phyloP scores from a whole-genome alignment of 163 green algal species.

The Chloroidium sp. region DNA sequence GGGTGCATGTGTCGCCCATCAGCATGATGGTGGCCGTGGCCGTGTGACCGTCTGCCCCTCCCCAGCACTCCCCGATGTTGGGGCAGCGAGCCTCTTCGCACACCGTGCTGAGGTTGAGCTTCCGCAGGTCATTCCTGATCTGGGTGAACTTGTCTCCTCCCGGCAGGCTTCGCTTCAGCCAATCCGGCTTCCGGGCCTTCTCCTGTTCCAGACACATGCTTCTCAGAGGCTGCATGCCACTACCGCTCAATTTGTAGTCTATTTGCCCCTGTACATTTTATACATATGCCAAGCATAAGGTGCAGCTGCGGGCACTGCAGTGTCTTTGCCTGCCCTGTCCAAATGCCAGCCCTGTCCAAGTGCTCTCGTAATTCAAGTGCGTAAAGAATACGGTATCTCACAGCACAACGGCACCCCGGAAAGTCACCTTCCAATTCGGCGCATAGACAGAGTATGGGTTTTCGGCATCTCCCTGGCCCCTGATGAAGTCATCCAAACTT shows the following conservation, averaged over 20 bases:
- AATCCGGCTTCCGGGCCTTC: slow-evolving; percentile 84
- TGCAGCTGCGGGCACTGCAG: neutral
- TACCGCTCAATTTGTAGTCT: too few relatives aligned
- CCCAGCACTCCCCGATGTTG: slow-evolving; percentile 97
- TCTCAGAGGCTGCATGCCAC: too few relatives aligned
- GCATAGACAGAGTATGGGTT: slow-evolving; percentile 18
- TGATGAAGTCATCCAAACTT: slow-evolving; percentile 2
- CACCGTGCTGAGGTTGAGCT: slow-evolving; percentile 94
- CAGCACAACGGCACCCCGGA: neutral
- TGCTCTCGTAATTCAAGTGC: too few relatives aligned
- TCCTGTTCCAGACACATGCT: slow-evolving; percentile 30
- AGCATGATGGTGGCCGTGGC: slow-evolving; percentile 99
- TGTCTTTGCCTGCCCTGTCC: neutral
- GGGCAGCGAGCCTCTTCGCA: slow-evolving; percentile 87
- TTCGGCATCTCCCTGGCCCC: neutral
- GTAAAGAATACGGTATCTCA: too few relatives aligned
- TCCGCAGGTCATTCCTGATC: slow-evolving; percentile 88
- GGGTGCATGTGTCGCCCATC: slow-evolving; percentile 96
- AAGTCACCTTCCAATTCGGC: slow-evolving; percentile 22
- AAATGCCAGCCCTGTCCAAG: neutral
- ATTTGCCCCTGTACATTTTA: too few relatives aligned
- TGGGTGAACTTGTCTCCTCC: slow-evolving; percentile 84
- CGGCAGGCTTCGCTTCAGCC: slow-evolving; percentile 87
- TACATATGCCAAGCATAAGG: neutral
- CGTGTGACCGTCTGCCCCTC: slow-evolving; percentile 77